Evolutionary conservation across 2,329 filamentous ascomycete species (phyloP).

Genomic region (Cladosporium sp.): DNA sequence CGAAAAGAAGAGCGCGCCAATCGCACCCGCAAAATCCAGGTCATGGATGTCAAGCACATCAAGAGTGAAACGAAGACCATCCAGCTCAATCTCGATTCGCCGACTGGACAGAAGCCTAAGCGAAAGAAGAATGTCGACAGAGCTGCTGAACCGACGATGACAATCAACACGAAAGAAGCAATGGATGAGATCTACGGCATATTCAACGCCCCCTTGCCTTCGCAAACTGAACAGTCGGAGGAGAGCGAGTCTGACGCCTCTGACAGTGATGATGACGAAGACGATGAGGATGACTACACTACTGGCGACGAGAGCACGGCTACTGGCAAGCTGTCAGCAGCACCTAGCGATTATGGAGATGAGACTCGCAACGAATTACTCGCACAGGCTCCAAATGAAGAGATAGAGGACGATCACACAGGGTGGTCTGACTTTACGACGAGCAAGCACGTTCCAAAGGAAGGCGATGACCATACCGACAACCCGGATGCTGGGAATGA

Average conservation of each 20-base stretch:
- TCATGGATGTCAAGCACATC: conserved; percentile 69
- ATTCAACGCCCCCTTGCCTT: conserved; percentile 79
- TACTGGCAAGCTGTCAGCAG: conserved; percentile 62
- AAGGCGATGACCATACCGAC: conserved; percentile 36
- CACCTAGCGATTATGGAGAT: conserved; percentile 62
- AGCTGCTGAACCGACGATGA: conserved; percentile 87
- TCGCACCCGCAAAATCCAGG: conserved; percentile 59
- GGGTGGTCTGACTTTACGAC: conserved; percentile 88
- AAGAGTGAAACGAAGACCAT: conserved; percentile 77
- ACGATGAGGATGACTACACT: conserved; percentile 71
- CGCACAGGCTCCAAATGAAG: conserved; percentile 33
- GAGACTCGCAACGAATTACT: conserved; percentile 54
- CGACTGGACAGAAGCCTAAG: conserved; percentile 77
- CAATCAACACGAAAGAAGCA: conserved; percentile 87
- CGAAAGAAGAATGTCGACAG: conserved; percentile 69
- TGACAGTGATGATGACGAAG: conserved; percentile 63
- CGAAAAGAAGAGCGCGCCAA: conserved; percentile 47
- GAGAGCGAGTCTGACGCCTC: conserved; percentile 36
- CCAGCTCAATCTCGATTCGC: conserved; percentile 89
- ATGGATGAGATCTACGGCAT: conserved; percentile 97
- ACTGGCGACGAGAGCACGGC: conserved; percentile 80
- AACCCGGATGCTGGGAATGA: conserved; percentile 30
- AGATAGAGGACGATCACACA: conserved; percentile 49
- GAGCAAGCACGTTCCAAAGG: conserved; percentile 62
- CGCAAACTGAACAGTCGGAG: conserved; percentile 35